Percentiles rank a stretch among this genome's conserved stretches.
Evolutionary conservation across 345 rosid genomes (phyloP).

Genomic region (Sisymbrium irio): DNA sequence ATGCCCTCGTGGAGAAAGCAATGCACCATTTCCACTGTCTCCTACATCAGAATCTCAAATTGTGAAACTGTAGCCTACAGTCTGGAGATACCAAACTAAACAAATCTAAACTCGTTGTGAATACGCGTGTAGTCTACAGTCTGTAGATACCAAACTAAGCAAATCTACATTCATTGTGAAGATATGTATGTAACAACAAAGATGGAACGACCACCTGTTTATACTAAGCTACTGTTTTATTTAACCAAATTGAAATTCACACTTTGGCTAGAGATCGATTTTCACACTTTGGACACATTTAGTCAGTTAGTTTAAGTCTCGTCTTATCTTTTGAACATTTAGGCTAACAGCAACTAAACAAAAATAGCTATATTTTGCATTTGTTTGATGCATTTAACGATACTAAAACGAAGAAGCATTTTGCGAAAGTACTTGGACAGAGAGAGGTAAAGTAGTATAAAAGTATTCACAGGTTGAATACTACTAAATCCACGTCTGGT

Average conservation of each 20-base stretch:
- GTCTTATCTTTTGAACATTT: not conserved
- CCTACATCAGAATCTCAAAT: conserved; percentile 45
- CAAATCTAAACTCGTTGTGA: not conserved
- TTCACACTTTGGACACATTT: not conserved
- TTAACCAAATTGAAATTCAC: too few relatives aligned
- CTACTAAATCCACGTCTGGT: conserved; percentile 9
- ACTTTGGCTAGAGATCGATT: not conserved
- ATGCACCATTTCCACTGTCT: conserved; percentile 74
- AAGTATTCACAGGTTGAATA: conserved; percentile 27
- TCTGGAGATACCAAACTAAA: not conserved
- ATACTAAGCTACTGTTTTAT: not conserved
- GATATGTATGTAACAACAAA: too few relatives aligned
- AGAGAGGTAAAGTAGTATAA: not conserved
- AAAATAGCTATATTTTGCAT: not conserved
- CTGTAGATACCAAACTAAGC: not conserved
- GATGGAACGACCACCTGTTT: not conserved
- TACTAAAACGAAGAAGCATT: not conserved
- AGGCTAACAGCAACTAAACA: not conserved
- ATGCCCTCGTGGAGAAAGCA: conserved; percentile 71
- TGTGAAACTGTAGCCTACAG: conserved; percentile 1
- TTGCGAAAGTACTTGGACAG: not conserved
- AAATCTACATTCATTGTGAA: not conserved
- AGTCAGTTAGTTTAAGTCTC: not conserved
- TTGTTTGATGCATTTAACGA: not conserved
- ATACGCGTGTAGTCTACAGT: not conserved